These are phyloP conservation scores for Fraxinus angustifolia DNA, from an alignment of 305 asterid species.

Conservation along the genomic window DNA sequence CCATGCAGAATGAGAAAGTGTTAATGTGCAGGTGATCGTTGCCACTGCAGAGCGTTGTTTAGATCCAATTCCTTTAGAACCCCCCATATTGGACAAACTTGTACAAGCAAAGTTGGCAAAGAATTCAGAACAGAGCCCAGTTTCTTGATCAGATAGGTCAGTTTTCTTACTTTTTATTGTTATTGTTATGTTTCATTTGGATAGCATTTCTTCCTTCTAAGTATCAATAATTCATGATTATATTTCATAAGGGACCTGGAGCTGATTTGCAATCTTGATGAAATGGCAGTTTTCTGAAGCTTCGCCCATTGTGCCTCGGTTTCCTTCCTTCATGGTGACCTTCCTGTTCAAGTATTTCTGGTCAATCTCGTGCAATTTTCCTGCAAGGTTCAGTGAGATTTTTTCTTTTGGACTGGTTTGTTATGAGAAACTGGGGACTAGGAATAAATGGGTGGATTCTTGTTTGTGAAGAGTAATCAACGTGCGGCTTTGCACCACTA, in stretches of 20 bases:
- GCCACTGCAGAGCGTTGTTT: conserved; percentile 52
- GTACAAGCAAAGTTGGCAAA: conserved; percentile 40
- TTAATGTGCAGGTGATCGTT: conserved; percentile 37
- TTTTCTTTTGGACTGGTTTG: neutral
- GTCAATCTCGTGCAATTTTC: neutral
- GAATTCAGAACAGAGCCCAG: conserved; percentile 22
- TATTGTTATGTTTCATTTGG: neutral
- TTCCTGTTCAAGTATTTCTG: neutral
- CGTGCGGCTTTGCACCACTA: neutral
- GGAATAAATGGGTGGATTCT: neutral
- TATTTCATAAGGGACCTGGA: neutral
- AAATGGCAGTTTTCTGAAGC: neutral
- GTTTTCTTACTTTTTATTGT: neutral
- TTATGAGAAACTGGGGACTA: neutral
- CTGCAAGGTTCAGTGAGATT: neutral
- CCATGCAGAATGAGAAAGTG: neutral
- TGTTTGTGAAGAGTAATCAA: neutral
- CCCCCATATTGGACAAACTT: conserved; percentile 45
- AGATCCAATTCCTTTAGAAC: conserved; percentile 45
- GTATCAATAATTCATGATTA: neutral
- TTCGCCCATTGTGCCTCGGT: neutral
- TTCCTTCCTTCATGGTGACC: neutral
- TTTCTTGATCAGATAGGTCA: neutral
- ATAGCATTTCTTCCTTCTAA: neutral
- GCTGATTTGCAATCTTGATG: neutral